Evolutionary conservation across 352 stramenopile species (phyloP), one percentile per base, ranked within the genome.

Genomic region (Thraustotheca clavata): DNA sequence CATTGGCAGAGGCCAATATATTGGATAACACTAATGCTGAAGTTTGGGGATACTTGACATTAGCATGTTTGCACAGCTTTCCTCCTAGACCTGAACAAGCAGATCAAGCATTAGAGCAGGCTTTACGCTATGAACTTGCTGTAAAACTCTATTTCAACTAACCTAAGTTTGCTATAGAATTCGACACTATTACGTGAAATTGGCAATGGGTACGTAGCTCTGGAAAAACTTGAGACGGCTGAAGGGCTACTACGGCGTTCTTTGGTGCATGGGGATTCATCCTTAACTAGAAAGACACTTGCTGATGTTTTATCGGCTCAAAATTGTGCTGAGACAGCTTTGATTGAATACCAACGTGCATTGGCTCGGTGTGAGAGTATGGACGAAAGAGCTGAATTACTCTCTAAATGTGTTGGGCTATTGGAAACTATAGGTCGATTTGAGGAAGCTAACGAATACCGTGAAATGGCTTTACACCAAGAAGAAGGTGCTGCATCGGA

Each of bases 141-240:
- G 57, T 65, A 24, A n/a, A 20, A 29, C 22, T 39, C 49, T 35
- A 20, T 32, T 62, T 8, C 55, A 14, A 49, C 12, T 1, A 24
- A 6, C n/a, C 4, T 59, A 39, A 29, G 18, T 7, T 22, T 54
- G 7, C 52, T 88, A 57, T 77, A 71, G 46, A 91, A 86, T 47
- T 74, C 79, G 0, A 77, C 67, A 29, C 69, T 93, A 24, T 68
- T 91, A 31, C 73, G 84, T 11, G 84, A 93, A 38, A 76, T 93
- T n/a, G 89, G 84, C 70, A 91, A 77, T 68, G 79, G 71, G 29
- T 91, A 88, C 29, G 76, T 93, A 6, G 79, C 84, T 27, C 77
- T 88, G 46, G 84, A 93, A 63, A 76, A 79, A 1, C 75, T 93
- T 1, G 82, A 90, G 69, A 74, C 80, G 22, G 84, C 84, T 5